Conservation (phyloP, 805 yeast genomes). For the Saturnispora bothae region DNA sequence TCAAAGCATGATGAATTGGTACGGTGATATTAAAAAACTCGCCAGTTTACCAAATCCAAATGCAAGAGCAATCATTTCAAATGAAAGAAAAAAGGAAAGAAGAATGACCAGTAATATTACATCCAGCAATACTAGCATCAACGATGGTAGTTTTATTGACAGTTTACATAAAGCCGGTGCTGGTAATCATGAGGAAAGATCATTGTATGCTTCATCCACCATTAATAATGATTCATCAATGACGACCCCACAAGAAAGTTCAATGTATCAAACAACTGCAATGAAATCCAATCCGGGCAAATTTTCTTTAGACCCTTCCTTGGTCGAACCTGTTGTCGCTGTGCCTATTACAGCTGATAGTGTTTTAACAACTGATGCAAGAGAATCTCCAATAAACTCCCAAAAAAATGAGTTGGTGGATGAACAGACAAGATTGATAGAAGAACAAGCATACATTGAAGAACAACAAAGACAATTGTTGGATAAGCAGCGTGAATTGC, state of each 20-base stretch:
- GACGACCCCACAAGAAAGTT: slow-evolving; percentile 5
- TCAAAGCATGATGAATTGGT: slow-evolving; percentile 77
- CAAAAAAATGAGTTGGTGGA: not conserved
- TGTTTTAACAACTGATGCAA: not conserved
- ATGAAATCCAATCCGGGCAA: slow-evolving; percentile 5
- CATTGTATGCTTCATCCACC: slow-evolving; percentile 1
- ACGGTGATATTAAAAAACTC: slow-evolving; percentile 58
- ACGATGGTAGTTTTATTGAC: slow-evolving; percentile 10
- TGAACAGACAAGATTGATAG: slow-evolving; percentile 11
- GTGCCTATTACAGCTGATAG: slow-evolving; percentile 9
- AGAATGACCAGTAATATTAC: slow-evolving; percentile 12
- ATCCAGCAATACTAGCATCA: slow-evolving; percentile 14
- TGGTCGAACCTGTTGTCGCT: slow-evolving; percentile 9
- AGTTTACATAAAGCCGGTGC: not conserved
- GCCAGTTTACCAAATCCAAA: slow-evolving; percentile 53
- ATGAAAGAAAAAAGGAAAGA: slow-evolving; percentile 23
- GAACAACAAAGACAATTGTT: slow-evolving; percentile 13
- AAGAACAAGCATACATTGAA: slow-evolving; percentile 13
- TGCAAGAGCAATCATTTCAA: slow-evolving; percentile 41
- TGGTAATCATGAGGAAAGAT: slow-evolving; percentile 4
- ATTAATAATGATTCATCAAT: slow-evolving; percentile 5
- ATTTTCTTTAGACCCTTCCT: slow-evolving; percentile 5
- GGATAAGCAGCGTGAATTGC: slow-evolving; percentile 12
- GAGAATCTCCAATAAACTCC: not conserved
- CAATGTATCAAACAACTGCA: not conserved